A percentile compares a stretch with the other conserved stretches of the same genome.
These are phyloP conservation scores for Claviceps maximensis DNA, from an alignment of 2,329 filamentous ascomycete species.

Conservation along the genomic window DNA sequence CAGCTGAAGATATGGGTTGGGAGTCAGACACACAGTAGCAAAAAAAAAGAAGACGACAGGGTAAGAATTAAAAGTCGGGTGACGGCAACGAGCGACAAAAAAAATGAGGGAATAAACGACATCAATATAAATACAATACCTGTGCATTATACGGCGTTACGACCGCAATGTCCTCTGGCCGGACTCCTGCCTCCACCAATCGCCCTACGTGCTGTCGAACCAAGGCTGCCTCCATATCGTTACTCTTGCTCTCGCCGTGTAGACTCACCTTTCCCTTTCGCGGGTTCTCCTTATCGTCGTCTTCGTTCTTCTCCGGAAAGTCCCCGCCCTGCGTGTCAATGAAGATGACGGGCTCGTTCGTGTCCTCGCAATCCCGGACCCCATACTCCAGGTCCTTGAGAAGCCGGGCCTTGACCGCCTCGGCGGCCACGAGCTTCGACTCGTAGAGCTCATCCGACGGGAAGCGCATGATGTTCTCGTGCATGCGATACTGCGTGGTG, in stretches of 20 bases:
- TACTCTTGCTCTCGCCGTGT: conserved; percentile 62
- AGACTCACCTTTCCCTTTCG: conserved; percentile 33
- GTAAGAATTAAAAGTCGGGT: too few species aligned
- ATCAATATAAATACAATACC: conserved; percentile 35
- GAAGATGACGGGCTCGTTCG: conserved; percentile 75
- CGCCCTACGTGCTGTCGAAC: conserved; percentile 65
- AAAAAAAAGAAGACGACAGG: too few species aligned
- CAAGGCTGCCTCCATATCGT: conserved; percentile 76
- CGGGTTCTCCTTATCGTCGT: conserved; percentile 41
- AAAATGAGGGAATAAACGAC: background rate
- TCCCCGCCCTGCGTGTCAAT: conserved; percentile 94
- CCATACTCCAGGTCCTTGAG: conserved; percentile 67
- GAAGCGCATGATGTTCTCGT: conserved; percentile 89
- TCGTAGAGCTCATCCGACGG: conserved; percentile 84
- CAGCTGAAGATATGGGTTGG: conserved; percentile 35
- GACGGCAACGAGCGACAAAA: background rate
- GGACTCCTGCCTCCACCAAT: conserved; percentile 68
- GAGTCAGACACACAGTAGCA: conserved; percentile 7
- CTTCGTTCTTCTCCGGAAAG: conserved; percentile 71
- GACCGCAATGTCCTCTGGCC: conserved; percentile 74
- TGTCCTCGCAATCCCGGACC: conserved; percentile 73
- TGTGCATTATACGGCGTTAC: conserved; percentile 96
- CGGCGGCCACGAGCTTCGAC: conserved; percentile 65
- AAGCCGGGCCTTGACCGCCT: conserved; percentile 60
- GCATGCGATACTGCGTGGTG: conserved; percentile 96